Conservation (phyloP, 2,329 filamentous ascomycete genomes). For the Xylaria sp. region DNA sequence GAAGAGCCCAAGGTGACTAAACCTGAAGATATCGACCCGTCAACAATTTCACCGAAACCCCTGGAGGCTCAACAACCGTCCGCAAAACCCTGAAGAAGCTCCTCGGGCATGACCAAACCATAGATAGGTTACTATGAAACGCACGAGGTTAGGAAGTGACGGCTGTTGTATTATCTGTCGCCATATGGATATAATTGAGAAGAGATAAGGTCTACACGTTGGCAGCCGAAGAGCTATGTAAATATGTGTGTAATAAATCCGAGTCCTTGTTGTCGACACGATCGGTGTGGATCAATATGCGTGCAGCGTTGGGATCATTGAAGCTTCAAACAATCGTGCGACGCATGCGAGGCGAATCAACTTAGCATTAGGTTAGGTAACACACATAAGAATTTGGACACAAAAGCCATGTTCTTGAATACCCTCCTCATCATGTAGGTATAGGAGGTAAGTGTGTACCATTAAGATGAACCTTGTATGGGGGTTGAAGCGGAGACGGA, state of each 20-base stretch:
- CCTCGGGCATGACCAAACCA: background rate
- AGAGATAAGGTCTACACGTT: background rate
- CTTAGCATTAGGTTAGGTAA: background rate
- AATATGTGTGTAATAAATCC: slow-evolving; percentile 36
- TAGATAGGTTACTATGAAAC: background rate
- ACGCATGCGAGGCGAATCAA: background rate
- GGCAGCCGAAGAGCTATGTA: slow-evolving; percentile 32
- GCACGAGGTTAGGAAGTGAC: background rate
- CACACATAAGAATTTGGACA: background rate
- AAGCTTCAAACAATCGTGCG: slow-evolving; percentile 3
- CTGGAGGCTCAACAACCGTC: slow-evolving; percentile 40
- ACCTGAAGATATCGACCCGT: slow-evolving; percentile 29
- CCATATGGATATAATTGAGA: slow-evolving; percentile 19
- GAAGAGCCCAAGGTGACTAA: slow-evolving; percentile 30
- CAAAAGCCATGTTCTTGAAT: background rate
- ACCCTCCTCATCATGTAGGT: background rate
- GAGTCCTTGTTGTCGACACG: background rate
- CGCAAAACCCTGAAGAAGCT: slow-evolving; percentile 38
- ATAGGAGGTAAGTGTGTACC: background rate
- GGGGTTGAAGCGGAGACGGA: slow-evolving; percentile 7
- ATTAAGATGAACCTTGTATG: slow-evolving; percentile 1
- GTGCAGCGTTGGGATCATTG: slow-evolving; percentile 14
- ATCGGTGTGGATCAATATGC: slow-evolving; percentile 10
- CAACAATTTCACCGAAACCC: slow-evolving; percentile 29
- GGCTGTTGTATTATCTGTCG: slow-evolving; percentile 9